These are phyloP conservation scores for Pyrenochaeta sp. DNA, from an alignment of 2,329 filamentous ascomycete genomes.

Conservation along the genomic window DNA sequence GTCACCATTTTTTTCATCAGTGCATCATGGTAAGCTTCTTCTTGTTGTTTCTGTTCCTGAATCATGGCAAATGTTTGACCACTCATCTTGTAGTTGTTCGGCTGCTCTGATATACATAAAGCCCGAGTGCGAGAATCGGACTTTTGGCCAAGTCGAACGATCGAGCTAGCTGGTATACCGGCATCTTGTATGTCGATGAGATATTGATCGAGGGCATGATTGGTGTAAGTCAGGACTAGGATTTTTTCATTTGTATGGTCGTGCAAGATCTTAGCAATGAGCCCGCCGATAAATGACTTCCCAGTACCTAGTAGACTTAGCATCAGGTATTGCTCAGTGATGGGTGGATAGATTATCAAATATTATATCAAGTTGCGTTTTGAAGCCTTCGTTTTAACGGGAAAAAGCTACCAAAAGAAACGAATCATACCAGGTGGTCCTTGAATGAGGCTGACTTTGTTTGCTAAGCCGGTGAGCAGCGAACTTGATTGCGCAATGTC, in stretches of 20 bases:
- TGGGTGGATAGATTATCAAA: too few species aligned
- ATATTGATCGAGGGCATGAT: slow-evolving; percentile 58
- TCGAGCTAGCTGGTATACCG: slow-evolving; percentile 59
- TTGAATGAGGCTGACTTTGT: slow-evolving; percentile 70
- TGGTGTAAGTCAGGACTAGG: slow-evolving; percentile 74
- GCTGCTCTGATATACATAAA: slow-evolving; percentile 59
- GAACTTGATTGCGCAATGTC: slow-evolving; percentile 66
- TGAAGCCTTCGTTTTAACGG: too few species aligned
- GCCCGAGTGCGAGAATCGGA: slow-evolving; percentile 58
- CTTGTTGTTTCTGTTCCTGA: slow-evolving; percentile 50
- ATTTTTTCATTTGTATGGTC: slow-evolving; percentile 61
- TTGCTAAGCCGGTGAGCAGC: slow-evolving; percentile 62
- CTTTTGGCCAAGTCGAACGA: slow-evolving; percentile 72
- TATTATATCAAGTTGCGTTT: too few species aligned
- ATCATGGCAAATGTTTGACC: slow-evolving; percentile 54
- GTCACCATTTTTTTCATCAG: slow-evolving; percentile 18
- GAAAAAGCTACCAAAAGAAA: too few species aligned
- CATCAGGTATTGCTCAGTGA: background rate
- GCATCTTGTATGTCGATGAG: slow-evolving; percentile 69
- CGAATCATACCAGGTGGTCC: slow-evolving; percentile 75
- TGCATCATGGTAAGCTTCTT: slow-evolving; percentile 39
- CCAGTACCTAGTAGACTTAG: slow-evolving; percentile 66
- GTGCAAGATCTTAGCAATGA: slow-evolving; percentile 66
- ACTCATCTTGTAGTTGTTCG: slow-evolving; percentile 41
- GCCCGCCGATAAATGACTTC: slow-evolving; percentile 76